phyloP scores from a whole-genome alignment of 441 rosid species.

The Adansonia grandidieri region DNA sequence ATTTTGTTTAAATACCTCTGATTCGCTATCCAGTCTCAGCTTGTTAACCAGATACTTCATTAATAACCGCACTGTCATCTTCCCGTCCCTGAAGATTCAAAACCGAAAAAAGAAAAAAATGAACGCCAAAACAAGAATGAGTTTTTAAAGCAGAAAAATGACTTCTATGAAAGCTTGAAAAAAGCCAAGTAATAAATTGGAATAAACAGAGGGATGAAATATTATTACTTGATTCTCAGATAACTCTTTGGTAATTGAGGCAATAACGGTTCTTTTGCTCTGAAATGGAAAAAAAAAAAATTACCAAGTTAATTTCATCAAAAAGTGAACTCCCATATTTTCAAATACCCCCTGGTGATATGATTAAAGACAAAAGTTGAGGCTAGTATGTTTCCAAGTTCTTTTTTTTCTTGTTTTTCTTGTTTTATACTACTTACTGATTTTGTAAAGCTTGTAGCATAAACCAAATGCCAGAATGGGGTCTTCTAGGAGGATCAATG shows the following conservation, averaged over 20 bases:
- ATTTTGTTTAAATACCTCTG: constrained; percentile 64
- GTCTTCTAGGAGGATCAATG: constrained; percentile 80
- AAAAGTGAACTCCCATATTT: neutral
- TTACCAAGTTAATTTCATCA: constrained; percentile 17
- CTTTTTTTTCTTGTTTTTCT: neutral
- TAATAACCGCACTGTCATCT: constrained; percentile 89
- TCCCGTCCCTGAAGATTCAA: constrained; percentile 74
- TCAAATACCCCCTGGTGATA: neutral
- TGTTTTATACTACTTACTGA: constrained; percentile 65
- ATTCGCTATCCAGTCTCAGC: constrained; percentile 91
- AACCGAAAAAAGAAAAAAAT: neutral
- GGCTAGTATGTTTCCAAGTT: neutral
- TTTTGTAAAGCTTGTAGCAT: constrained; percentile 81
- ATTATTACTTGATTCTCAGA: constrained; percentile 89
- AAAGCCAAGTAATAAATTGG: neutral
- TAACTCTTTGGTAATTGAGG: constrained; percentile 96
- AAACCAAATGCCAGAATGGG: constrained; percentile 97
- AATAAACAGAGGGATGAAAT: neutral
- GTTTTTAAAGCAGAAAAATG: neutral
- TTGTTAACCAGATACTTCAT: constrained; percentile 94
- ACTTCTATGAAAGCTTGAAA: neutral
- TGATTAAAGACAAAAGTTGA: neutral
- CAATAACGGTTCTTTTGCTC: constrained; percentile 81
- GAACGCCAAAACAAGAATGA: neutral
- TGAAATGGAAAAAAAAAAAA: constrained; percentile 43